Conservation (phyloP, 371 early-diverging fungal genomes). For the Capillidium heterosporum region DNA sequence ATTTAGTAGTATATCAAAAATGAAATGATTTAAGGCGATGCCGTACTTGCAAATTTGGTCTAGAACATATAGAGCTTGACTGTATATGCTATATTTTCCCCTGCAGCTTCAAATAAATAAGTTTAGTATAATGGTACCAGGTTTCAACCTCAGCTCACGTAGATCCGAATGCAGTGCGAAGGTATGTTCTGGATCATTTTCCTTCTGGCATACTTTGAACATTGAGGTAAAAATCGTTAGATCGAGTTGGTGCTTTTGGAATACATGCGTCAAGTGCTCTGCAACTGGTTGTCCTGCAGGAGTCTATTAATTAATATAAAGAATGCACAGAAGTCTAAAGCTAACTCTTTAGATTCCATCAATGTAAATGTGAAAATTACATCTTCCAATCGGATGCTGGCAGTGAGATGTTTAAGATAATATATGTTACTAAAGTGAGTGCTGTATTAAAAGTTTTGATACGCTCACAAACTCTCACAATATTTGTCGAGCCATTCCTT, state of each 20-base stretch:
- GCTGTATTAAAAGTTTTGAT: conserved; percentile 19
- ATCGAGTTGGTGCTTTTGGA: conserved; percentile 55
- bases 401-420: conserved; percentile 44
- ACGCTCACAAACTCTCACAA: conserved; percentile 28
- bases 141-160: conserved; percentile 35
- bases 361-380: conserved; percentile 52
- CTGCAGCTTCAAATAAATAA: conserved; percentile 63
- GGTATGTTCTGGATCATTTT: conserved; percentile 57
- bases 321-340: conserved; percentile 17
- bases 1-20: too few species aligned
- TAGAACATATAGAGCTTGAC: not conserved
- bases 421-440: conserved; percentile 43
- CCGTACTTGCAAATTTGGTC: not conserved
- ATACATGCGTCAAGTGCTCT: conserved; percentile 70
- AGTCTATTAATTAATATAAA: conserved; percentile 56
- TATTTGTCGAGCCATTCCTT: conserved; percentile 34
- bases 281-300: conserved; percentile 35
- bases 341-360: conserved; percentile 45
- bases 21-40: too few species aligned
- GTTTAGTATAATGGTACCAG: conserved; percentile 70
- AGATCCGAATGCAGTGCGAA: conserved; percentile 70
- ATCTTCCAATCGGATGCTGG: conserved; percentile 30
- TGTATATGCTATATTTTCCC: not conserved
- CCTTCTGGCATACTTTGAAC: conserved; percentile 76
- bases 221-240: conserved; percentile 63